Evolutionary conservation across 129 eudicot genomes (phyloP).

Genomic region (Flaveria trinervia): DNA sequence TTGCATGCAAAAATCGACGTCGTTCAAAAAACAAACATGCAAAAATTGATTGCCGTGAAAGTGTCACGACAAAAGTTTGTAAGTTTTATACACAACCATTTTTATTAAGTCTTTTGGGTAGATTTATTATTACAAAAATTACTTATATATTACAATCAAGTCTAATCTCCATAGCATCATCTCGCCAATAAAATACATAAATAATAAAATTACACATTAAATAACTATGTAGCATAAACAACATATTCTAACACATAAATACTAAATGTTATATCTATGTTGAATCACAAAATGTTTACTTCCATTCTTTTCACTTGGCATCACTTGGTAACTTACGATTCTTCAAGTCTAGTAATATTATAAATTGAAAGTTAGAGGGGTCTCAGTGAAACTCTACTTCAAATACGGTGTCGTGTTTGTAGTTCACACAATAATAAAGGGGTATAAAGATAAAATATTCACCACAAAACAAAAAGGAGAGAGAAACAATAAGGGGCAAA

Average conservation of each 20-base stretch:
- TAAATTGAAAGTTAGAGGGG: conserved; percentile 5
- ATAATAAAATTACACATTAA: neutral
- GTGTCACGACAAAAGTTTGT: neutral
- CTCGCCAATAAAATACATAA: neutral
- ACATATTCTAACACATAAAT: too few species aligned
- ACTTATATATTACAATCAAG: neutral
- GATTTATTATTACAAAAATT: neutral
- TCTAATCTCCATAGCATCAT: neutral
- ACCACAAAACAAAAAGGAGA: neutral
- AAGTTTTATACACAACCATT: neutral
- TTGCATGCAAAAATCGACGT: neutral
- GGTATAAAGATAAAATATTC: neutral
- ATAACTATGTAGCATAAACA: neutral
- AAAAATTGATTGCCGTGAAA: neutral
- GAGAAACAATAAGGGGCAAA: conserved; percentile 16
- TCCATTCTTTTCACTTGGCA: neutral
- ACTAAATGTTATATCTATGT: neutral
- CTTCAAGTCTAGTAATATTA: neutral
- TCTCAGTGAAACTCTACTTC: neutral
- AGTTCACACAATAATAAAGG: neutral
- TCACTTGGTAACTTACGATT: neutral
- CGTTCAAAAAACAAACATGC: too few species aligned
- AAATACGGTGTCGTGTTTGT: neutral
- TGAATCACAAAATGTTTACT: neutral
- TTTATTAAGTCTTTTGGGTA: neutral